Evolutionary conservation across 306 rosid genomes (phyloP), one percentile per base, ranked within the genome.

Genomic region (Sesbania bispinosa): DNA sequence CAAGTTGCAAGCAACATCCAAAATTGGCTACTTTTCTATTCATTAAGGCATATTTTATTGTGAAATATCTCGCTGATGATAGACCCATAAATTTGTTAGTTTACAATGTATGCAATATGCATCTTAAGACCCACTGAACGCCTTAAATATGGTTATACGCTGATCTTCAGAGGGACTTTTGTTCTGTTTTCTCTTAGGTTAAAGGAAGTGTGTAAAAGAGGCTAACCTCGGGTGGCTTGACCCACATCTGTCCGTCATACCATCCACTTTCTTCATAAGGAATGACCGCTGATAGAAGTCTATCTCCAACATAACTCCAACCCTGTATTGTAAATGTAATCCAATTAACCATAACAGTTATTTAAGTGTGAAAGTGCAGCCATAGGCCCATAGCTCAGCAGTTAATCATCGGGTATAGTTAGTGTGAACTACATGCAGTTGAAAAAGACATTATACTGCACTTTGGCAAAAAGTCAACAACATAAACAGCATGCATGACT

Each of bases 191-290:
- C 39, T 68, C 39, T 46, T 26, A 21, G 39, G 67, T 30, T 35
- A 55, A 54, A 51, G 41, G 71, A 75, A 74, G 35, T 69, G 51
- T 29, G 47, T 2, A 51, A 19, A 73, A 51, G 71, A 64, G 48
- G 77, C 88, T 81, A 62, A 94, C 98, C 96, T 94, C 97, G 0
- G 96, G 97, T 2, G 99, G 96, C 82, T 94, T 94, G 15, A 91
- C 99, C 99, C 97, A 94, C 99, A 94, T 94, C 73, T 94, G 99
- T 32, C 99, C 96, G 3, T 94, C 99, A 65, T 94, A 94, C 99
- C 99, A 94, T 53, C 99, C 99, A 78, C 85, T 94, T 83, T 94
- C 96, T 82, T 94, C 99, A 16, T 94, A 94, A 50, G 99, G 99
- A 71, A 94, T 88, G 36, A 94, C 97, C 10, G 99, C 97, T 29